Conservation (phyloP, 441 rosid genomes). For the Populus tomentosa region DNA sequence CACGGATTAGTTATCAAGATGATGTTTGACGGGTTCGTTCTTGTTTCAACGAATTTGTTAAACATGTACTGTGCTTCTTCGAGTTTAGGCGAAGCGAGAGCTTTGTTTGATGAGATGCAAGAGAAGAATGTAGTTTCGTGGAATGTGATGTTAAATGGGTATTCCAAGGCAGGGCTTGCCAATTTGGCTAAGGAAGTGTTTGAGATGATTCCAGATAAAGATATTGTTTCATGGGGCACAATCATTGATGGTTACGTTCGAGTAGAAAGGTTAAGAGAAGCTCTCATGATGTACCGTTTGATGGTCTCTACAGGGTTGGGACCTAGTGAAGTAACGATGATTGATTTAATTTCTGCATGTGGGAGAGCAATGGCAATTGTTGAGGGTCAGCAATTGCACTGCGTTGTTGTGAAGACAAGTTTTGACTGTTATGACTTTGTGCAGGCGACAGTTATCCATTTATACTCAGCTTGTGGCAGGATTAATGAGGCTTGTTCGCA, state of each 20-base stretch:
- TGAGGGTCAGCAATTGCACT: conserved; percentile 65
- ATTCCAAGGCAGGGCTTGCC: conserved; percentile 59
- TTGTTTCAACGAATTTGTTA: conserved; percentile 65
- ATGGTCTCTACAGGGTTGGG: conserved; percentile 46
- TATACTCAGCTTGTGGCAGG: conserved; percentile 53
- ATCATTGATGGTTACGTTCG: conserved; percentile 58
- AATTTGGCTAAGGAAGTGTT: conserved; percentile 54
- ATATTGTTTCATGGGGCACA: conserved; percentile 78
- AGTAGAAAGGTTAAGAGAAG: conserved; percentile 47
- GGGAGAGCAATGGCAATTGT: conserved; percentile 30
- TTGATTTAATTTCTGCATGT: conserved; percentile 71
- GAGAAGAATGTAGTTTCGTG: conserved; percentile 61
- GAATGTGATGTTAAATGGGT: conserved; percentile 90
- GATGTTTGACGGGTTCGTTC: conserved; percentile 39
- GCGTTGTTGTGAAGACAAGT: conserved; percentile 46
- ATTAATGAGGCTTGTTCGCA: conserved; percentile 55
- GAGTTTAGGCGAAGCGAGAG: conserved; percentile 50
- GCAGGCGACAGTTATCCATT: conserved; percentile 66
- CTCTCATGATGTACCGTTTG: conserved; percentile 43
- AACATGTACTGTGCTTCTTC: conserved; percentile 54
- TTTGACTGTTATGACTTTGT: conserved; percentile 55
- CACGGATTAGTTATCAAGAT: conserved; percentile 56
- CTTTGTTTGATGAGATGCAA: conserved; percentile 61
- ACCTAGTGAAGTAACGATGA: conserved; percentile 65
- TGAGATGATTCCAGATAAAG: conserved; percentile 48